phyloP scores from a whole-genome alignment of 768 basidiomycete genomes.

The Hebeloma cylindrosporum region DNA sequence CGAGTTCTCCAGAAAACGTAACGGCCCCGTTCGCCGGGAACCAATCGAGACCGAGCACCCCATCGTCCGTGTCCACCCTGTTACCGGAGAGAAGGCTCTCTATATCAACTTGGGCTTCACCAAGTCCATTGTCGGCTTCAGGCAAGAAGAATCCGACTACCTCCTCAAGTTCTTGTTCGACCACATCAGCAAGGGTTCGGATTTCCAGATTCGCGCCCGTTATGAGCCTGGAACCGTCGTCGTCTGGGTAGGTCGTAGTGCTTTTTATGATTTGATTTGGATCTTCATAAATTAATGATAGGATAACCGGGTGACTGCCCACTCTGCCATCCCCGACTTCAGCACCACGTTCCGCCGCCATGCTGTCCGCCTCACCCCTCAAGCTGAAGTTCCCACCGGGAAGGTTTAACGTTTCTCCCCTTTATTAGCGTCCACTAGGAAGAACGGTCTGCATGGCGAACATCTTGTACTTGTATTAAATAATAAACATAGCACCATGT shows the following conservation, averaged over 20 bases:
- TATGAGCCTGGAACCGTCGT: slow-evolving; percentile 57
- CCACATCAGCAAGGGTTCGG: slow-evolving; percentile 49
- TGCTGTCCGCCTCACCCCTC: slow-evolving; percentile 48
- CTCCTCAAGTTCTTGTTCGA: slow-evolving; percentile 56
- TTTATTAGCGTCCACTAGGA: no score
- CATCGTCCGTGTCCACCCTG: slow-evolving; percentile 57
- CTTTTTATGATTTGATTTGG: background rate
- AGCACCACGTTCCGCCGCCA: slow-evolving; percentile 37
- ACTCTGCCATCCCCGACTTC: slow-evolving; percentile 46
- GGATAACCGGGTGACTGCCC: slow-evolving; percentile 50
- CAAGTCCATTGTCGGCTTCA: slow-evolving; percentile 53
- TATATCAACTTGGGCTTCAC: slow-evolving; percentile 61
- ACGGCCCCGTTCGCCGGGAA: slow-evolving; percentile 50
- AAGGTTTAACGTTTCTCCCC: slow-evolving; percentile 8
- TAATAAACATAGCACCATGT: no score
- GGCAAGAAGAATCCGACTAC: slow-evolving; percentile 53
- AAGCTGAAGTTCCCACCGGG: slow-evolving; percentile 41
- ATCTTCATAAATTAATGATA: slow-evolving; percentile 12
- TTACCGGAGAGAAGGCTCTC: slow-evolving; percentile 61
- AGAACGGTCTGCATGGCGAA: no score
- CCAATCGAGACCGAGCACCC: slow-evolving; percentile 50
- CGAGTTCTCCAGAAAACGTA: slow-evolving; percentile 41
- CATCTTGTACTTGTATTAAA: no score
- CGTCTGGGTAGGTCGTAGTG: slow-evolving; percentile 45
- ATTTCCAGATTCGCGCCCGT: slow-evolving; percentile 49